A percentile compares a stretch with the other conserved stretches of the same genome.
Conservation (phyloP, 495 filamentous ascomycete genomes). For the Podospora bellae-mahoneyi region DNA sequence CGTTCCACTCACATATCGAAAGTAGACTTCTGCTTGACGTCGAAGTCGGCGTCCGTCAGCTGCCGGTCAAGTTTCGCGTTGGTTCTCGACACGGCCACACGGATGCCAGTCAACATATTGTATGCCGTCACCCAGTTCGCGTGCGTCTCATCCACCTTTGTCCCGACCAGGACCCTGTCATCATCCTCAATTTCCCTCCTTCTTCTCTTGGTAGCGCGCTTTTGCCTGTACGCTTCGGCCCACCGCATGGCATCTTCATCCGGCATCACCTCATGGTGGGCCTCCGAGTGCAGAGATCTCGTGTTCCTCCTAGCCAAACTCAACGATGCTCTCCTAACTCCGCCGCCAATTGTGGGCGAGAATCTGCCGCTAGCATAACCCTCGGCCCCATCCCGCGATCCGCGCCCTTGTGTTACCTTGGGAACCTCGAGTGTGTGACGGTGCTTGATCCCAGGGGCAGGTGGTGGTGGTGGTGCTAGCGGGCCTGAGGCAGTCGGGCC, state of each 20-base stretch:
- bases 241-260: constrained; percentile 87
- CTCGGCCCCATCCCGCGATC: constrained; percentile 59
- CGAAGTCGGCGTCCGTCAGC: constrained; percentile 85
- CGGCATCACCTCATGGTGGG: constrained; percentile 69
- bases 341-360: constrained; percentile 64
- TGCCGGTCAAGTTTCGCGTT: constrained; percentile 94
- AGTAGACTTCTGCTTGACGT: constrained; percentile 91
- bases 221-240: constrained; percentile 89
- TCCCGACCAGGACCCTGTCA: constrained; percentile 91
- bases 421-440: constrained; percentile 91
- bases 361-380: constrained; percentile 72
- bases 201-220: constrained; percentile 76
- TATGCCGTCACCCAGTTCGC: constrained; percentile 98
- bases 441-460: constrained; percentile 59
- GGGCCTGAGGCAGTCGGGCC: constrained; percentile 45
- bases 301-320: constrained; percentile 76
- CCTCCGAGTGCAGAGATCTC: constrained; percentile 78
- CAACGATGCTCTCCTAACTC: constrained; percentile 72
- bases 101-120: constrained; percentile 99
- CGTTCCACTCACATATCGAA: constrained; percentile 69
- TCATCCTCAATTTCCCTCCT: constrained; percentile 88
- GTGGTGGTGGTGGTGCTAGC: constrained; percentile 45
- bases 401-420: constrained; percentile 47
- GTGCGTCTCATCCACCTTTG: constrained; percentile 95
- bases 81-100: constrained; percentile 91